Evolutionary conservation across 23 red algal genomes (phyloP), one percentile per base, ranked within the genome.

Genomic region (Chondrus crispus): DNA sequence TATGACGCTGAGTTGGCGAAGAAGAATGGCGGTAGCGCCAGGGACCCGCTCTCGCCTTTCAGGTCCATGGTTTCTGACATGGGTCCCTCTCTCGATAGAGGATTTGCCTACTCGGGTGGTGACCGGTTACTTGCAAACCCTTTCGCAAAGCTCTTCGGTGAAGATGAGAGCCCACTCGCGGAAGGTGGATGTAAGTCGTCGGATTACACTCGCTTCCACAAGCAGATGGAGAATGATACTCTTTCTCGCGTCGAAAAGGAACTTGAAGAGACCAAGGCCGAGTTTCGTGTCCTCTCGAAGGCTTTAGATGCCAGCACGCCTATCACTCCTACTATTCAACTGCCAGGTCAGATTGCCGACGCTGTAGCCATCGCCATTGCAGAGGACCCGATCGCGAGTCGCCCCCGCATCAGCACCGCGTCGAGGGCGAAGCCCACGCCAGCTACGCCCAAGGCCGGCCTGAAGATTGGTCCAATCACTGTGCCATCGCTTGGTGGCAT

Each of bases 191-290:
- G 44, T 37, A 86, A 94, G 48, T 69, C 91, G 4, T 85, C 80
- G 8, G 82, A 85, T 49, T 94, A 87, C 83, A 88, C 62, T 50
- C 82, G 83, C 13, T 94, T 63, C 82, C 40, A 43, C 46, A 48
- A 58, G 12, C 81, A 75, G 37, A 77, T 94, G 47, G 91, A 94
- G 91, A 76, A 58, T 49, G 82, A 94, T 79, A 69, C 82, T 22
- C 54, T 94, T 36, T 88, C 82, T 29, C 68, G 91, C 39, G 75
- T 88, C 38, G 91, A 94, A 32, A 80, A 63, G 64, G 80, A 85
- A 20, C 35, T 94, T 22, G 91, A 94, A 50, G 73, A 79, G 26
- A 74, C 91, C 8, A 94, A 94, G 52, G 37, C 81, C 10, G 33
- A 76, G 42, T 51, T 94, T 64, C 91, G 80, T 16, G 91, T 94